Conservation (phyloP, 108 stramenopile genomes). For the Chaetoceros tenuissimus region DNA sequence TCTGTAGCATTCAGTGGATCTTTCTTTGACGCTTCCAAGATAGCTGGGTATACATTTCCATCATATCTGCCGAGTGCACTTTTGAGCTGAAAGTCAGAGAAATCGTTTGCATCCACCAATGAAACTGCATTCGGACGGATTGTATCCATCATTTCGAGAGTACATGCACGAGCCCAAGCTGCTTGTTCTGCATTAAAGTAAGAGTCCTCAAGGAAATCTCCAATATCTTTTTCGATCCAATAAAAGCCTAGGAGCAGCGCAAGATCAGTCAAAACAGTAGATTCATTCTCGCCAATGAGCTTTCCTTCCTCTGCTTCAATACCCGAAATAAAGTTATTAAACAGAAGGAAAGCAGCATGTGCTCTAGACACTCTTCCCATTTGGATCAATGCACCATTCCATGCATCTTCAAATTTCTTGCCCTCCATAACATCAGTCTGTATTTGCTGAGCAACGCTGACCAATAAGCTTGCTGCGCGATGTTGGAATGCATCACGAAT, state of each 20-base stretch:
- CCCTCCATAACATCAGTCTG: slow-evolving; percentile 22
- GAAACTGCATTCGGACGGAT: slow-evolving; percentile 83
- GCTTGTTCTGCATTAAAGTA: slow-evolving; percentile 42
- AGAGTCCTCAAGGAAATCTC: slow-evolving; percentile 76
- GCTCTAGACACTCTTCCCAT: slow-evolving; percentile 73
- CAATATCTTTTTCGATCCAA: slow-evolving; percentile 81
- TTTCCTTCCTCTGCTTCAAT: slow-evolving; percentile 40
- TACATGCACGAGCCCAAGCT: slow-evolving; percentile 30
- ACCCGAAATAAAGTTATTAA: slow-evolving; percentile 59
- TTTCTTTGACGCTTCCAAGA: slow-evolving; percentile 64
- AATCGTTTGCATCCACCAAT: slow-evolving; percentile 83
- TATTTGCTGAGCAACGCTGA: slow-evolving; percentile 58
- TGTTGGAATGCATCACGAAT: slow-evolving; percentile 60
- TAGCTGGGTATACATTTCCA: slow-evolving; percentile 86
- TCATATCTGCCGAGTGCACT: slow-evolving; percentile 81
- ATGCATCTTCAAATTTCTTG: slow-evolving; percentile 46
- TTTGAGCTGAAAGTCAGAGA: slow-evolving; percentile 83
- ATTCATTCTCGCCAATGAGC: slow-evolving; percentile 36
- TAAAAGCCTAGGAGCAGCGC: slow-evolving; percentile 71
- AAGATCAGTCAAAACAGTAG: slow-evolving; percentile 44
- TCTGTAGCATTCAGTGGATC: slow-evolving; percentile 71
- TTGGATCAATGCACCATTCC: slow-evolving; percentile 71
- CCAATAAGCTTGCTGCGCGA: slow-evolving; percentile 58
- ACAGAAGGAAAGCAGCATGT: slow-evolving; percentile 63
- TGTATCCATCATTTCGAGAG: slow-evolving; percentile 42